phyloP scores from a whole-genome alignment of 148 eudicot species.

The Persicaria tinctoria region DNA sequence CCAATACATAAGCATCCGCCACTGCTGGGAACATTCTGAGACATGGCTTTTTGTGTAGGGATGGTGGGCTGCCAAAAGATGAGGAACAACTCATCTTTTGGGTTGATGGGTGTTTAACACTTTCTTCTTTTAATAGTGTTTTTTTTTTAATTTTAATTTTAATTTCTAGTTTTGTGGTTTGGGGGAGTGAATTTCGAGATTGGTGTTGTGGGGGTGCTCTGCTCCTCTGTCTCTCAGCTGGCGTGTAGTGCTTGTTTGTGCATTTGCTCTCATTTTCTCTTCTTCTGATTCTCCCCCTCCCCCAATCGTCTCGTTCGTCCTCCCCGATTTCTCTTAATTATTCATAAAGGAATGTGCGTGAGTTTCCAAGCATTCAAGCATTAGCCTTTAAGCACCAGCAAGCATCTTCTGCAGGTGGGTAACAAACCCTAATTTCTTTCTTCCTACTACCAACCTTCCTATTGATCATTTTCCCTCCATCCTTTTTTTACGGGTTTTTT shows the following conservation, averaged over 20 bases:
- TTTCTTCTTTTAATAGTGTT: neutral
- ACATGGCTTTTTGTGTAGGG: neutral
- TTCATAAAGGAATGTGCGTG: neutral
- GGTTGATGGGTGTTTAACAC: neutral
- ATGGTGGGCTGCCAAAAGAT: neutral
- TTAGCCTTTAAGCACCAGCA: neutral
- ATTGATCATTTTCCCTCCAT: neutral
- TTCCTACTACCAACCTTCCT: neutral
- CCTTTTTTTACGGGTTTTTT: neutral
- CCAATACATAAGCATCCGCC: too few relatives aligned
- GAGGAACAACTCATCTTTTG: neutral
- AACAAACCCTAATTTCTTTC: neutral
- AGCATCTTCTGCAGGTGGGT: slow-evolving; percentile 6
- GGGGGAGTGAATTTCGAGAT: slow-evolving; percentile 10
- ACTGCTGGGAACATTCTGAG: neutral
- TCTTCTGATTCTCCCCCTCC: neutral
- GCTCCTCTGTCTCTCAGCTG: slow-evolving; percentile 3
- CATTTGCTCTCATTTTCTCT: neutral
- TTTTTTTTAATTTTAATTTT: neutral
- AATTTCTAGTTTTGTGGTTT: neutral
- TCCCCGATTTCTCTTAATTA: neutral
- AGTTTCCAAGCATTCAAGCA: slow-evolving; percentile 4
- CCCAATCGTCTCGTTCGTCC: neutral
- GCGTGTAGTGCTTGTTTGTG: neutral
- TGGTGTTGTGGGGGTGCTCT: slow-evolving; percentile 14